Evolutionary conservation across 2,329 filamentous ascomycete species (phyloP), one percentile per base, ranked within the genome.

Genomic region (Aspergillus texensis): DNA sequence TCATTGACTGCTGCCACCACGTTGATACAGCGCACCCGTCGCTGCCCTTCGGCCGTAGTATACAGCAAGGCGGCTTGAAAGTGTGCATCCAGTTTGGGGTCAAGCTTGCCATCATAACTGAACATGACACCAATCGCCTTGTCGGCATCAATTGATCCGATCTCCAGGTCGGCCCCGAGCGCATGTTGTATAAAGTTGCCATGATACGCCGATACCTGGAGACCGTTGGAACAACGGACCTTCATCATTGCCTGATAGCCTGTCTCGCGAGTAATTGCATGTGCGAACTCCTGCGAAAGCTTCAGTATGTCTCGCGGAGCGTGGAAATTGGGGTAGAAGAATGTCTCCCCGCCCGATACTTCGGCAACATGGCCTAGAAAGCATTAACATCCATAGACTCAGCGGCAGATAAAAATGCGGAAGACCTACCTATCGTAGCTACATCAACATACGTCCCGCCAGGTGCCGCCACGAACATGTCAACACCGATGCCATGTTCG

Each of bases 221-320:
- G 84, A 21, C 95, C 95, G 72, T 97, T 99, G 21, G 94, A 97
- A 81, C 95, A 99, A 66, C 95, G 91, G 62, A 99, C 94, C 83
- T 99, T 99, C 92, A 99, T 96, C 70, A 99, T 83, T 24, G 93
- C 93, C 79, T 97, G 94, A 81, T 92, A 98, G 26, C 95, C 95
- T 54, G 94, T 97, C 77, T 97, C 94, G 66, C 95, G 86, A 3
- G 89, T 93, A 34, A 97, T 88, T 0, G 92, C 89, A 73, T 97
- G 94, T 69, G 89, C 88, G 67, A 99, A 88, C 80, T 99, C 95
- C 55, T 90, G 86, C 2, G 90, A 90, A 45, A 99, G 81, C 80
- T 94, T 96, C 61, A 92, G 84, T 50, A 90, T 88, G 77, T 99
- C 95, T 43, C 95, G 88, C 9, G 91, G 91, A 9, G 91, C 88